Conservation (phyloP, 495 filamentous ascomycete genomes). For the Penicillium dipodomyicola region DNA sequence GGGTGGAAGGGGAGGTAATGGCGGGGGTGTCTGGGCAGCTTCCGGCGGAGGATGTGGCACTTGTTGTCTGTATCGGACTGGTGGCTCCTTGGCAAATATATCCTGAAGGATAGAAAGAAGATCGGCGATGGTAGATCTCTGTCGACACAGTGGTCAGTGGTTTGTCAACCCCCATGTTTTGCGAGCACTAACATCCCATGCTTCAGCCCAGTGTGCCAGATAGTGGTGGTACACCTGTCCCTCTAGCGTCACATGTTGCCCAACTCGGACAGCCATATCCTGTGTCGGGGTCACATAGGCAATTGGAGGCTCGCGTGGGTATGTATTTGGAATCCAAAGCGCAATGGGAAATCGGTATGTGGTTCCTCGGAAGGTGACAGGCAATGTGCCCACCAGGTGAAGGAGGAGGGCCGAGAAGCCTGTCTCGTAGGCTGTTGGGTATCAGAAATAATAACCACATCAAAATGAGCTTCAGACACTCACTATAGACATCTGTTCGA, state of each 20-base stretch:
- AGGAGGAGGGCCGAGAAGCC: conserved; percentile 85
- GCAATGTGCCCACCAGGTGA: conserved; percentile 80
- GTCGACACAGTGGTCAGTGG: conserved; percentile 13
- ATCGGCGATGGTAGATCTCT: conserved; percentile 80
- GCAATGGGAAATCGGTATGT: conserved; percentile 89
- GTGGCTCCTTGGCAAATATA: conserved; percentile 91
- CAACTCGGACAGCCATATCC: conserved; percentile 84
- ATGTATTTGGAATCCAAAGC: conserved; percentile 93
- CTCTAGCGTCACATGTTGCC: conserved; percentile 93
- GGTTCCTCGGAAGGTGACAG: conserved; percentile 81
- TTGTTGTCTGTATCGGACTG: conserved; percentile 71
- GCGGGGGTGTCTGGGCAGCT: conserved; percentile 52
- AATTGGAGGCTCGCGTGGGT: conserved; percentile 81
- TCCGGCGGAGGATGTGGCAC: conserved; percentile 35
- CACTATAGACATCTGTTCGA: conserved; percentile 97
- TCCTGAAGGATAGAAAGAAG: conserved; percentile 80
- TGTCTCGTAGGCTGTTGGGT: conserved; percentile 73
- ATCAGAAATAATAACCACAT: not conserved
- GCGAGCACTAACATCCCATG: conserved; percentile 78
- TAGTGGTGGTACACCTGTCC: conserved; percentile 96
- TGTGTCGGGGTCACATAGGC: conserved; percentile 84
- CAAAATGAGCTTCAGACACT: conserved; percentile 18
- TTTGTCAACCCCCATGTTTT: not conserved
- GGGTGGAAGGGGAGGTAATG: conserved; percentile 67
- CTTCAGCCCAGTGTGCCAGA: conserved; percentile 80